These are phyloP conservation scores for Aeminium ludgeri DNA, from an alignment of 495 filamentous ascomycete genomes.

Conservation along the genomic window DNA sequence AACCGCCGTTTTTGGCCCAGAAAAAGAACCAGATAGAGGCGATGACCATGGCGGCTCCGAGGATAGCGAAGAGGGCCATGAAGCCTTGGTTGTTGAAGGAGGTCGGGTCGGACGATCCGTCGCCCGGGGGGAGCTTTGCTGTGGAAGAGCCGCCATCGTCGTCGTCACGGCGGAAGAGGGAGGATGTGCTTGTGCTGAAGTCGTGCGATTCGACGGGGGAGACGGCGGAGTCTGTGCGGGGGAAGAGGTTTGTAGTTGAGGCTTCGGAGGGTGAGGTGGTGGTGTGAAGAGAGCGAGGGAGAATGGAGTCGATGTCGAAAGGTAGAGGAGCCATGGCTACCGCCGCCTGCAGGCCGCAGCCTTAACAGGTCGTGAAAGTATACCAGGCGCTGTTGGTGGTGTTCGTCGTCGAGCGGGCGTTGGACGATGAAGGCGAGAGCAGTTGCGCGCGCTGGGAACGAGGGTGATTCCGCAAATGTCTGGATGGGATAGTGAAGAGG, in stretches of 20 bases:
- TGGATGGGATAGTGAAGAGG: no score
- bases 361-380: slow-evolving; percentile 1
- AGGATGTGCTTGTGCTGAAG: background rate
- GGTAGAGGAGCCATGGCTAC: slow-evolving; percentile 3
- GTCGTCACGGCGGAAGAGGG: background rate
- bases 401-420: no score
- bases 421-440: no score
- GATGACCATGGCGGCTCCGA: slow-evolving; percentile 63
- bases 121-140: background rate
- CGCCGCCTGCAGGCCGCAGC: slow-evolving; percentile 5
- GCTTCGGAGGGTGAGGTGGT: background rate
- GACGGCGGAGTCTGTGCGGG: background rate
- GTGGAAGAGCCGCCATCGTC: background rate
- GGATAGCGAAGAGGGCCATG: slow-evolving; percentile 68
- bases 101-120: slow-evolving; percentile 25
- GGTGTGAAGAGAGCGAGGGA: background rate
- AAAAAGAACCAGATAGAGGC: slow-evolving; percentile 92
- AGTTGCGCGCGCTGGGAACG: no score
- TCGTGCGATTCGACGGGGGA: background rate
- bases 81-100: slow-evolving; percentile 70
- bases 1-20: slow-evolving; percentile 91
- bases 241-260: background rate
- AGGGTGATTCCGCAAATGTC: no score
- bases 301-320: background rate
- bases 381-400: no score